phyloP scores from a whole-genome alignment of 176 grass and related monocot species.

The Oryza australiensis region DNA sequence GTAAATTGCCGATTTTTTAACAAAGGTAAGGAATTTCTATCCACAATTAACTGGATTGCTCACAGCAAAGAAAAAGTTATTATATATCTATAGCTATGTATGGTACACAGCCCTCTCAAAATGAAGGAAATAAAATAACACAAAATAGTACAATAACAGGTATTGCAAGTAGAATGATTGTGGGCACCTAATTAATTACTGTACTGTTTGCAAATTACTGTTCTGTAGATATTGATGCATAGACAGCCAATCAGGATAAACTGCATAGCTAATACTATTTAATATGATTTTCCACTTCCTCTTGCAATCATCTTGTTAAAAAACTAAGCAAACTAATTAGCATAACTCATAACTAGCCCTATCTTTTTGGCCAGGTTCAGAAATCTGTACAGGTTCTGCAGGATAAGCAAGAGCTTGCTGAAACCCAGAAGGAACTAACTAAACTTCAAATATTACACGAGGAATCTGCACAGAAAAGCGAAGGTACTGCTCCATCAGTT shows the following conservation, averaged over 20 bases:
- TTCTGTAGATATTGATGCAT: background rate
- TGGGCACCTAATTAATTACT: too few relatives aligned
- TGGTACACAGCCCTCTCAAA: too few relatives aligned
- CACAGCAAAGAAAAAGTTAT: too few relatives aligned
- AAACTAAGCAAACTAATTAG: background rate
- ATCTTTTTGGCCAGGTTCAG: conserved; percentile 64
- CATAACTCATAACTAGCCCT: background rate
- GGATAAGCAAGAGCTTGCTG: conserved; percentile 83
- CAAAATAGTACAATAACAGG: too few relatives aligned
- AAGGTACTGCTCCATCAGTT: conserved; percentile 52
- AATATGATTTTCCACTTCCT: background rate
- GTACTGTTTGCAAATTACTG: too few relatives aligned
- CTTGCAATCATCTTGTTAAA: background rate
- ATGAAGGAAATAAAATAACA: too few relatives aligned
- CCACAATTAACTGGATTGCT: too few relatives aligned
- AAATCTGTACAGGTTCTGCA: conserved; percentile 77
- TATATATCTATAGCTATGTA: too few relatives aligned
- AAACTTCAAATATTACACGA: conserved; percentile 75
- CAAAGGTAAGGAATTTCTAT: too few relatives aligned
- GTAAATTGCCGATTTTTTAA: too few relatives aligned
- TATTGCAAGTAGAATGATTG: too few relatives aligned
- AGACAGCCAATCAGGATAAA: background rate
- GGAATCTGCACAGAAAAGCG: conserved; percentile 59
- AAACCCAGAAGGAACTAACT: conserved; percentile 70
- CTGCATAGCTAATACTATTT: background rate